These are phyloP conservation scores for Mycena amicta DNA, from an alignment of 768 basidiomycete genomes.

Conservation along the genomic window DNA sequence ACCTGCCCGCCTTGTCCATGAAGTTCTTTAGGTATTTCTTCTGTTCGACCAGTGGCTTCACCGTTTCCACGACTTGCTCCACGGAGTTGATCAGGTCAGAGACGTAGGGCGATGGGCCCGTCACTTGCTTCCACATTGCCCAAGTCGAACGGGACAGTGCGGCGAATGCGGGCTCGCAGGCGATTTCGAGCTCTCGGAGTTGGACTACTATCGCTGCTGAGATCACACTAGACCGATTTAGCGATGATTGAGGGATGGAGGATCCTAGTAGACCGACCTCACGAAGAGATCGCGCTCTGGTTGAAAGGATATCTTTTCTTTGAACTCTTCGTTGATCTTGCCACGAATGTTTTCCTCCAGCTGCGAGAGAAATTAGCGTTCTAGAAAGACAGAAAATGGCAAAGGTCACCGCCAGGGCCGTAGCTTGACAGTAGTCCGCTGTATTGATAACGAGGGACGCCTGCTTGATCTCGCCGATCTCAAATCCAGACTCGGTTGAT, in stretches of 20 bases:
- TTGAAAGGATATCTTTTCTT: constrained; percentile 81
- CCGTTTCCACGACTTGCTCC: constrained; percentile 74
- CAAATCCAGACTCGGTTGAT: constrained; percentile 81
- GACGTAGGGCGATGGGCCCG: constrained; percentile 82
- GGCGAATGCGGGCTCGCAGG: constrained; percentile 78
- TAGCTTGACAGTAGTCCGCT: constrained; percentile 94
- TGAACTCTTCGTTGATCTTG: constrained; percentile 75
- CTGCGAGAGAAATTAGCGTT: constrained; percentile 40
- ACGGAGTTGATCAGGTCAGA: constrained; percentile 73
- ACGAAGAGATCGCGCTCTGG: constrained; percentile 88
- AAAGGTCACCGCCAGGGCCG: constrained; percentile 73
- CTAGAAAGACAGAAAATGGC: background rate
- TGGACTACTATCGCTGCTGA: constrained; percentile 81
- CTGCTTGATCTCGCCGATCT: constrained; percentile 73
- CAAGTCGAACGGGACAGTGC: constrained; percentile 79
- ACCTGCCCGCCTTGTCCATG: constrained; percentile 94
- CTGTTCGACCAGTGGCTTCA: constrained; percentile 85
- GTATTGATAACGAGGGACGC: constrained; percentile 94
- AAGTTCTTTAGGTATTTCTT: constrained; percentile 94
- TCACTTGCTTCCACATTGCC: constrained; percentile 80
- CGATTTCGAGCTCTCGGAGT: constrained; percentile 83
- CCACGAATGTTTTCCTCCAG: constrained; percentile 90
- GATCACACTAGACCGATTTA: constrained; percentile 84
- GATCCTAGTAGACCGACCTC: too few relatives aligned
- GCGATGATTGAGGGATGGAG: too few relatives aligned